Conservation (phyloP, 2,329 filamentous ascomycete genomes). For the Penicillium olsonii region DNA sequence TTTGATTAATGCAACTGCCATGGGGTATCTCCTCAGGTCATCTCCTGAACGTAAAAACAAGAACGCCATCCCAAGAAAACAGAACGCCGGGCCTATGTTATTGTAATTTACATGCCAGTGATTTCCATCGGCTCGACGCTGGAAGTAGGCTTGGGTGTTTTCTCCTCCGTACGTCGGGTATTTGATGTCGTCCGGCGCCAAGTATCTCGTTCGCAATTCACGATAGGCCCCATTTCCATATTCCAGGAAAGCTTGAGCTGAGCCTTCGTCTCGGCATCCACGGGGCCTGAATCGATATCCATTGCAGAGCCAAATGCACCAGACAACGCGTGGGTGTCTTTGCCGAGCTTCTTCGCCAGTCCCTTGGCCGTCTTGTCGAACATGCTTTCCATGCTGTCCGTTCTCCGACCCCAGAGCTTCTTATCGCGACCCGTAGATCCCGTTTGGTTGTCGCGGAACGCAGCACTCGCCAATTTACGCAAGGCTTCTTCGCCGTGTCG, state of each 20-base stretch:
- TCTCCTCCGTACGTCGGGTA: slow-evolving; percentile 38
- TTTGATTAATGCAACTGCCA: slow-evolving; percentile 18
- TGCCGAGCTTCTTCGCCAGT: slow-evolving; percentile 45
- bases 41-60: slow-evolving; percentile 18
- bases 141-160: slow-evolving; percentile 28
- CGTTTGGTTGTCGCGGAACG: slow-evolving; percentile 43
- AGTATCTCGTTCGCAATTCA: slow-evolving; percentile 62
- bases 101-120: slow-evolving; percentile 22
- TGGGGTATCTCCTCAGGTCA: slow-evolving; percentile 38
- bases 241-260: slow-evolving; percentile 31
- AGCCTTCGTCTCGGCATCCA: slow-evolving; percentile 30
- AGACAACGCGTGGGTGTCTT: slow-evolving; percentile 27
- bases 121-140: slow-evolving; percentile 27
- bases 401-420: slow-evolving; percentile 40
- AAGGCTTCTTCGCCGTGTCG: slow-evolving; percentile 66
- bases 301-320: slow-evolving; percentile 16
- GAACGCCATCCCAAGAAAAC: slow-evolving; percentile 17
- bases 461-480: slow-evolving; percentile 59
- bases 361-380: slow-evolving; percentile 60
- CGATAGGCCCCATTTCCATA: slow-evolving; percentile 51
- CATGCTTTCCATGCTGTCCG: slow-evolving; percentile 49
- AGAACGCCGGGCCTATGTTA: slow-evolving; percentile 16
- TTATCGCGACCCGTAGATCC: slow-evolving; percentile 46
- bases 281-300: slow-evolving; percentile 32
- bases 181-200: slow-evolving; percentile 53